phyloP scores from a whole-genome alignment of 2,329 filamentous ascomycete genomes.

The Cladosporium sp. region DNA sequence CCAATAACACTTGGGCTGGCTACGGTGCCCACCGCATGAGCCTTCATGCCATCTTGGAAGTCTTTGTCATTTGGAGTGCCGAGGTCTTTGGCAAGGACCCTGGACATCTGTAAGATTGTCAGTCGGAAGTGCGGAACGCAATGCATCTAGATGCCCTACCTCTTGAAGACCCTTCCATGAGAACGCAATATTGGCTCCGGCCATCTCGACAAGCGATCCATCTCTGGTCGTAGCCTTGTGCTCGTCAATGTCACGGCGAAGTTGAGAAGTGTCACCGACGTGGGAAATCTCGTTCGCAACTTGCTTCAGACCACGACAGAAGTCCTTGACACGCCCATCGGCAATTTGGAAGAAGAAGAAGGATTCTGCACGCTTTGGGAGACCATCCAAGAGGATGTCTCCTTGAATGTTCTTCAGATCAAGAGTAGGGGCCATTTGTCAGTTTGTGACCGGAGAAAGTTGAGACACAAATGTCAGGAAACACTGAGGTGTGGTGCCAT shows the following conservation, averaged over 20 bases:
- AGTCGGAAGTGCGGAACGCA: too few species aligned
- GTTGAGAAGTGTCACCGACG: conserved; percentile 18
- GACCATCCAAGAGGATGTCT: conserved; percentile 23
- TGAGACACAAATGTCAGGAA: not conserved
- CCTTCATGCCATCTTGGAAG: conserved; percentile 35
- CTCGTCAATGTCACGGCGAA: conserved; percentile 19
- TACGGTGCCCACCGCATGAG: conserved; percentile 20
- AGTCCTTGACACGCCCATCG: conserved; percentile 5
- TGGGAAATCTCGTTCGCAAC: conserved; percentile 13
- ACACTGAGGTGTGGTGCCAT: not conserved
- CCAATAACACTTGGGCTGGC: conserved; percentile 8
- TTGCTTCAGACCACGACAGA: not conserved
- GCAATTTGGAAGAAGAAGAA: not conserved
- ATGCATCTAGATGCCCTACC: not conserved
- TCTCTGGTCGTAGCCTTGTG: not conserved
- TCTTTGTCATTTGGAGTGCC: conserved; percentile 27
- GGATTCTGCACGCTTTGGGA: not conserved
- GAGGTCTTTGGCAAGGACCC: conserved; percentile 18
- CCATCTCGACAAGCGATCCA: not conserved
- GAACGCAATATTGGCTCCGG: not conserved
- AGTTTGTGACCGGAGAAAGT: not conserved
- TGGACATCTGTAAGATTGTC: not conserved
- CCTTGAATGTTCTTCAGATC: conserved; percentile 24
- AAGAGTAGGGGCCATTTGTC: conserved; percentile 7
- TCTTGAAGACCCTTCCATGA: not conserved